Conservation (phyloP, 2,329 filamentous ascomycete genomes). For the Aphanocladium album region DNA sequence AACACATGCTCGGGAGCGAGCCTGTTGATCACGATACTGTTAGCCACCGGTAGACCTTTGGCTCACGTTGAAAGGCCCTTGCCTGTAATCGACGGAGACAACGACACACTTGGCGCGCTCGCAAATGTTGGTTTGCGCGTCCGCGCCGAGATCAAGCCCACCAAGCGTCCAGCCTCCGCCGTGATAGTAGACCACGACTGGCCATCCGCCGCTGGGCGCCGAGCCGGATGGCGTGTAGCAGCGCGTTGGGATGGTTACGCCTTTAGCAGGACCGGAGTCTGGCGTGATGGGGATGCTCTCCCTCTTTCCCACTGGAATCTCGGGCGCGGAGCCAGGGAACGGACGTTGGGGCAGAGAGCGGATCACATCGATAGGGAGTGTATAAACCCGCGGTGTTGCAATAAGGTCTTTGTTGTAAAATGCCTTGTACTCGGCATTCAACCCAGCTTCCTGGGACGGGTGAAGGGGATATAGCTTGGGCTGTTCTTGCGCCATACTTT, state of each 20-base stretch:
- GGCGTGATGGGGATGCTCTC: not conserved
- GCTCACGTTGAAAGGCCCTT: no score
- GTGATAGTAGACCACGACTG: slow-evolving; percentile 44
- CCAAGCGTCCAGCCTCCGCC: slow-evolving; percentile 48
- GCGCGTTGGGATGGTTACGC: slow-evolving; percentile 28
- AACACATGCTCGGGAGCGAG: slow-evolving; percentile 48
- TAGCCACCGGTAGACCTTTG: no score
- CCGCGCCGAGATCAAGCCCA: slow-evolving; percentile 45
- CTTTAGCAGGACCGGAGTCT: slow-evolving; percentile 29
- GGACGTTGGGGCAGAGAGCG: not conserved
- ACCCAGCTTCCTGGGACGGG: slow-evolving; percentile 10
- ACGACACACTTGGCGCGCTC: slow-evolving; percentile 13
- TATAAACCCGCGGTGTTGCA: not conserved
- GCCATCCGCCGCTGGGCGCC: slow-evolving; percentile 38
- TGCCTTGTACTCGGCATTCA: slow-evolving; percentile 2
- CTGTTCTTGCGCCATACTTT: not conserved
- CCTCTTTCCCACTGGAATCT: not conserved
- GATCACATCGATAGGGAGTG: not conserved
- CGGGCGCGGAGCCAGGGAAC: not conserved
- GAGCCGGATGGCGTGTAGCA: slow-evolving; percentile 38
- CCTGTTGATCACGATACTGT: not conserved
- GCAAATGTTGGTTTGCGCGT: slow-evolving; percentile 43
- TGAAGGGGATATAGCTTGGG: slow-evolving; percentile 15
- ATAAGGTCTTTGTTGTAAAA: not conserved
- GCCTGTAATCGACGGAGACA: slow-evolving; percentile 10